Evolutionary conservation across 352 stramenopile genomes (phyloP), one percentile per base, ranked within the genome.

Genomic region (Phytophthora foliorum): DNA sequence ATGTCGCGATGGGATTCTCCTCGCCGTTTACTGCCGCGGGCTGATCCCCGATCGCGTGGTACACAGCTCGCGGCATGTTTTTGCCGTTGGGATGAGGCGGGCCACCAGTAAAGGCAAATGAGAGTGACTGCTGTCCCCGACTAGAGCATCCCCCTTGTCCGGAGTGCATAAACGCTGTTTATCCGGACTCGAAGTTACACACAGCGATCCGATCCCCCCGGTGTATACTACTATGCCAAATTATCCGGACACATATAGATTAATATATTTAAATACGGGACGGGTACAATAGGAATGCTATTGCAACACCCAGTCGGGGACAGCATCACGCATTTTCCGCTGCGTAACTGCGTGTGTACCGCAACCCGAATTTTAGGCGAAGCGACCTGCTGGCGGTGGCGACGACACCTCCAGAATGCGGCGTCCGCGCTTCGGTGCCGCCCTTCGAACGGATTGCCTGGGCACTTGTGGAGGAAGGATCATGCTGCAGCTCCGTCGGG

Each of bases 31-130:
- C 55, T 55, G 55, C 22, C 29, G 17, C 10, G 29, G 52, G 5
- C 45, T 36, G 61, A 51, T 52, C 31, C 41, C 59, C 49, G 19
- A 67, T 67, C 61, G 27, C 32, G 38, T 59, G 49, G 58, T 59
- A 65, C 45, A 57, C 45, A 57, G 50, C 46, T 46, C 59, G 6
- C 6, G 29, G 29, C 59, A 55, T 61, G 59, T 62, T 62, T 62
- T 34, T 68, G 59, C 57, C 17, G 44, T 21, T 51, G 57, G 14
- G 45, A 25, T 59, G 58, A 67, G 58, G 58, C 58, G 57, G 57
- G 57, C 46, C 31, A 16, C 39, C 19, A 32, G 29, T 32, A 32
- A 32, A 32, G 29, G 17, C n/a, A 51, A 16, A 50, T n/a, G n/a
- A n/a, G n/a, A n/a, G n/a, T n/a, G n/a, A n/a, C n/a, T n/a, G n/a